phyloP scores from a whole-genome alignment of 805 yeast genomes.

The Sungouiozyma ichnusensis region DNA sequence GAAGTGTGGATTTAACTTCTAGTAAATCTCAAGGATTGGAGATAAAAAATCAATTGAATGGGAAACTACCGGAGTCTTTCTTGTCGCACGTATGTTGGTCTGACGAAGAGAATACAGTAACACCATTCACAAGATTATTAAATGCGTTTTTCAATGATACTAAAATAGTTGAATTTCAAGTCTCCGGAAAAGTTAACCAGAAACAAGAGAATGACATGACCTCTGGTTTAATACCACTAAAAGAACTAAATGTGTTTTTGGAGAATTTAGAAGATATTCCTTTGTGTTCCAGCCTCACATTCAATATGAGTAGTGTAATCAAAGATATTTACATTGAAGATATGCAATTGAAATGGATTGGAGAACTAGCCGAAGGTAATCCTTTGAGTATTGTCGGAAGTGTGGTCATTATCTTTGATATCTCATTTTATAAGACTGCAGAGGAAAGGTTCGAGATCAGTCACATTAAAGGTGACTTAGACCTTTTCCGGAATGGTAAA shows the following conservation, averaged over 20 bases:
- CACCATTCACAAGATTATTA: conserved; percentile 25
- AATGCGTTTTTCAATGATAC: conserved; percentile 16
- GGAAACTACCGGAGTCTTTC: conserved; percentile 20
- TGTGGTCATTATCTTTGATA: conserved; percentile 24
- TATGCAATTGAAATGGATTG: conserved; percentile 28
- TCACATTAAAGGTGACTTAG: conserved; percentile 34
- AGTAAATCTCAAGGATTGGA: neutral
- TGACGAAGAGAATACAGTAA: conserved; percentile 23
- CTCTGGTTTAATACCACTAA: conserved; percentile 10
- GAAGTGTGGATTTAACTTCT: conserved; percentile 5
- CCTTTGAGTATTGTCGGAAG: conserved; percentile 32
- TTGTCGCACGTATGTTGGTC: conserved; percentile 22
- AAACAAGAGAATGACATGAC: neutral
- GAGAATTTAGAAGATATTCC: conserved; percentile 15
- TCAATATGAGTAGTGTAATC: conserved; percentile 20
- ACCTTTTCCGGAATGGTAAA: conserved; percentile 30
- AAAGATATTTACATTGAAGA: conserved; percentile 32
- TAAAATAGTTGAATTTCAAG: conserved; percentile 11
- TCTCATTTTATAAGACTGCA: conserved; percentile 25
- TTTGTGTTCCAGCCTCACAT: conserved; percentile 14
- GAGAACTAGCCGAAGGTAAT: conserved; percentile 16
- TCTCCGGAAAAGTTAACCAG: conserved; percentile 9
- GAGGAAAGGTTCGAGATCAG: conserved; percentile 24
- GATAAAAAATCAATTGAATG: conserved; percentile 11
- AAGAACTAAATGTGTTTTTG: conserved; percentile 8